Conservation (phyloP, 345 rosid genomes). For the Nasturtium officinale region DNA sequence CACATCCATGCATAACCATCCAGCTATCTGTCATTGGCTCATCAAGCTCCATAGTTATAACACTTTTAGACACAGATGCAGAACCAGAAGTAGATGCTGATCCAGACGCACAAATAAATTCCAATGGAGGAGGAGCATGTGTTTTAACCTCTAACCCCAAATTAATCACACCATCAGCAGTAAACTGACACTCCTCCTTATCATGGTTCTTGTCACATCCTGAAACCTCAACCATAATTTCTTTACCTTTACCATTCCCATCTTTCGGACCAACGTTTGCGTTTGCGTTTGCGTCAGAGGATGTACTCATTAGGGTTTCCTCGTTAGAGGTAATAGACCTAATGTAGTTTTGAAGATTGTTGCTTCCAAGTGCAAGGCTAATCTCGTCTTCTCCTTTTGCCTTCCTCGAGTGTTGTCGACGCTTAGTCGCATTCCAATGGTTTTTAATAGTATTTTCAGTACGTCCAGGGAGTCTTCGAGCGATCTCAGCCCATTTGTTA, state of each 20-base stretch:
- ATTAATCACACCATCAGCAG: constrained; percentile 33
- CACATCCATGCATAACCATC: constrained; percentile 46
- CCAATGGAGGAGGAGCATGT: not conserved
- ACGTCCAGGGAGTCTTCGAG: constrained; percentile 58
- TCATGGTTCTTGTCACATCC: not conserved
- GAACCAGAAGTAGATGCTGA: constrained; percentile 27
- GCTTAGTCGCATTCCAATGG: constrained; percentile 61
- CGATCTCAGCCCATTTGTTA: constrained; percentile 76
- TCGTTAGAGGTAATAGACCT: constrained; percentile 34
- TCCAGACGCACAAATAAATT: constrained; percentile 9
- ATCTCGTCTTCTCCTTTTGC: constrained; percentile 39
- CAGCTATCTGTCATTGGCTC: constrained; percentile 39
- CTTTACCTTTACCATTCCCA: constrained; percentile 24
- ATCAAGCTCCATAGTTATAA: constrained; percentile 24
- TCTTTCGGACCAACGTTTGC: not conserved
- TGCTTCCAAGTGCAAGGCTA: constrained; percentile 24
- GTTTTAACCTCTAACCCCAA: not conserved
- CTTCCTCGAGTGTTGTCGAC: constrained; percentile 51
- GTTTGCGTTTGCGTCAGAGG: not conserved
- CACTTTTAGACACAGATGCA: constrained; percentile 16
- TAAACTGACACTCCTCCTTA: constrained; percentile 1
- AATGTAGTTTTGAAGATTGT: constrained; percentile 40
- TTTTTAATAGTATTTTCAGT: constrained; percentile 68
- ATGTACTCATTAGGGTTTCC: not conserved
- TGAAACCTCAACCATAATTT: not conserved